Evolutionary conservation across 176 grass and related monocot genomes (phyloP).

Genomic region (Musa schizocarpa): DNA sequence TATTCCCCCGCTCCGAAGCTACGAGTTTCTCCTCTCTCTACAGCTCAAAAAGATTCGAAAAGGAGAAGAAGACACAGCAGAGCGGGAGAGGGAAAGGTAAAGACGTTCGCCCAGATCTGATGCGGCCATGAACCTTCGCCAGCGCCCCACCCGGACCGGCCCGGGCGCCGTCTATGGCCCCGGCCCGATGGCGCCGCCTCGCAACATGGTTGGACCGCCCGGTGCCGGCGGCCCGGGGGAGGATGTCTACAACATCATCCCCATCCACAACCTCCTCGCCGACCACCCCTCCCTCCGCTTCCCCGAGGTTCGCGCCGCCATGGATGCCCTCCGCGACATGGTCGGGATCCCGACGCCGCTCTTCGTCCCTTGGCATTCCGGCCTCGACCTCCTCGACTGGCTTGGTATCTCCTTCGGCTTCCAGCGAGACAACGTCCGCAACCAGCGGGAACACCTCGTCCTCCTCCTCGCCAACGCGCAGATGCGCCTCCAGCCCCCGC

Average conservation of each 20-base stretch:
- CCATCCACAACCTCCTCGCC: constrained; percentile 76
- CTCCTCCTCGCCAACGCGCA: constrained; percentile 89
- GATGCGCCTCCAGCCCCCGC: constrained; percentile 68
- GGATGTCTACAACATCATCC: constrained; percentile 77
- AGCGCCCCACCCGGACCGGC: background rate
- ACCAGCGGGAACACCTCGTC: constrained; percentile 93
- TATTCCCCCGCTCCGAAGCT: background rate
- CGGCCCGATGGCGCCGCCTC: background rate
- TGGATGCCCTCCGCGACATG: constrained; percentile 41
- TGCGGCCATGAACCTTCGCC: background rate
- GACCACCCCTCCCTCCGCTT: constrained; percentile 81
- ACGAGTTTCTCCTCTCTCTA: background rate
- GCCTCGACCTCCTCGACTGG: constrained; percentile 84
- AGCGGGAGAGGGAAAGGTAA: background rate
- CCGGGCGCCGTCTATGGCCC: background rate
- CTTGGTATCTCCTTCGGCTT: constrained; percentile 85
- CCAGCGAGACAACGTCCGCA: constrained; percentile 85
- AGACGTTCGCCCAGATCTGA: background rate
- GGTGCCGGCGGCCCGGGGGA: background rate
- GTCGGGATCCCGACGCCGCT: constrained; percentile 55
- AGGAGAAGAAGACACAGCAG: background rate
- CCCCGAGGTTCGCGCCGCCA: constrained; percentile 82
- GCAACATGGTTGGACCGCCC: background rate
- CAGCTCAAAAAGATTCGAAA: background rate
- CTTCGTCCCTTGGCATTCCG: constrained; percentile 37